These are phyloP conservation scores for Edaphochlamys debaryana DNA, from an alignment of 139 green algal species.

Conservation along the genomic window DNA sequence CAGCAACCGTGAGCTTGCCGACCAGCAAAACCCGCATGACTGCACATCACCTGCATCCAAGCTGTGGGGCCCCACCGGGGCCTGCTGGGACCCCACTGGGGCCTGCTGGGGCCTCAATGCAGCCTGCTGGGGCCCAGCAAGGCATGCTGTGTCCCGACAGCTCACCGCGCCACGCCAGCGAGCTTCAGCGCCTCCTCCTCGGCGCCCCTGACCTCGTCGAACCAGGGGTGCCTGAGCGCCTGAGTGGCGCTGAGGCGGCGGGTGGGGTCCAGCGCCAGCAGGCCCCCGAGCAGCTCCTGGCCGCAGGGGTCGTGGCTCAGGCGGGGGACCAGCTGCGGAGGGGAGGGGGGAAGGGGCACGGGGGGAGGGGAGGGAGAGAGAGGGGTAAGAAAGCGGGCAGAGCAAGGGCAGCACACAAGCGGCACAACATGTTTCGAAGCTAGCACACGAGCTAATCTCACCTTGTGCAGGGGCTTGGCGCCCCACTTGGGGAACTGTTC, in stretches of 20 bases:
- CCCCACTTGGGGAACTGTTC: too few species aligned
- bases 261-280: constrained; percentile 72
- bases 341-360: background rate
- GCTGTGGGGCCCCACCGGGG: too few species aligned
- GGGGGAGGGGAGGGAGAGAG: background rate
- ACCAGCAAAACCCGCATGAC: too few species aligned
- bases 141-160: too few species aligned
- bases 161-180: too few species aligned
- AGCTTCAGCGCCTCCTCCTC: background rate
- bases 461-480: constrained; percentile 59
- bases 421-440: too few species aligned
- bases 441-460: constrained; percentile 11
- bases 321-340: constrained; percentile 38
- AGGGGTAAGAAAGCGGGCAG: background rate
- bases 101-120: too few species aligned
- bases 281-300: constrained; percentile 46
- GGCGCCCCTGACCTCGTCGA: constrained; percentile 42
- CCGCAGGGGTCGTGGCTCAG: constrained; percentile 45
- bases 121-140: too few species aligned
- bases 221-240: constrained; percentile 77
- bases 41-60: too few species aligned
- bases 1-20: too few species aligned
- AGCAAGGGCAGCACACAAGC: background rate
- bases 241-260: too few species aligned
- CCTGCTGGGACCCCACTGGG: too few species aligned